Conservation (phyloP, 2,329 filamentous ascomycete species). For the Cordyceps tenuipes region DNA sequence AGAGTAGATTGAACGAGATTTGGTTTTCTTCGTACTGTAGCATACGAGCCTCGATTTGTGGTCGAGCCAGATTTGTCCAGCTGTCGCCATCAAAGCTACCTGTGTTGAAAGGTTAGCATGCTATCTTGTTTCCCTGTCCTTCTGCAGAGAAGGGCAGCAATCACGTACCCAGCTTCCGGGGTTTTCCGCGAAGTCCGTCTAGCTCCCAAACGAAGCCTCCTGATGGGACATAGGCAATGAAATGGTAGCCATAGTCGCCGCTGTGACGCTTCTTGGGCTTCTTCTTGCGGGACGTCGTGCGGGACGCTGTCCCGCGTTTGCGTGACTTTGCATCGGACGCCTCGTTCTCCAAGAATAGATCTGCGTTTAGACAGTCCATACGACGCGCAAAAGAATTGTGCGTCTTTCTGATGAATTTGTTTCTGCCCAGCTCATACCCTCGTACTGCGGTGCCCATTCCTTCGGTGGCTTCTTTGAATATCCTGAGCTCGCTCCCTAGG, state of each 20-base stretch:
- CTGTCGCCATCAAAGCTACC: constrained; percentile 24
- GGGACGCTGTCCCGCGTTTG: constrained; percentile 20
- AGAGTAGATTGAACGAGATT: constrained; percentile 69
- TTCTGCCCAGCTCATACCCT: constrained; percentile 66
- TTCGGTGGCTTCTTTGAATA: constrained; percentile 66
- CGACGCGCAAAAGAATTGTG: constrained; percentile 84
- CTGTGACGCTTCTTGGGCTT: constrained; percentile 33
- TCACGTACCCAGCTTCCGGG: constrained; percentile 33
- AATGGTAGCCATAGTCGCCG: constrained; percentile 68
- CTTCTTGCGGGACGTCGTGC: constrained; percentile 24
- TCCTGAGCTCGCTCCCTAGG: constrained; percentile 60
- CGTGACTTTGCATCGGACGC: constrained; percentile 31
- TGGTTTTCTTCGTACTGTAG: constrained; percentile 53
- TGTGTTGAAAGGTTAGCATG: constrained; percentile 15
- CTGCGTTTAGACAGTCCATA: constrained; percentile 66
- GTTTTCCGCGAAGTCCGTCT: constrained; percentile 71
- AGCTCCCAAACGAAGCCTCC: constrained; percentile 76
- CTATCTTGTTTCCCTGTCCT: too few relatives aligned
- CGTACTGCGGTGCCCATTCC: constrained; percentile 62
- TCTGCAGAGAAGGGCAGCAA: not conserved
- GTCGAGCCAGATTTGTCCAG: constrained; percentile 60
- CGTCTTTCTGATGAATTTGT: constrained; percentile 66
- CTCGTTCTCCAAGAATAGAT: constrained; percentile 56
- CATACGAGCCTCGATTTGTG: constrained; percentile 61
- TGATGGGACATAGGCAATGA: constrained; percentile 78